phyloP scores from a whole-genome alignment of 306 rosid species.

The Cyclanthera cordifolia region DNA sequence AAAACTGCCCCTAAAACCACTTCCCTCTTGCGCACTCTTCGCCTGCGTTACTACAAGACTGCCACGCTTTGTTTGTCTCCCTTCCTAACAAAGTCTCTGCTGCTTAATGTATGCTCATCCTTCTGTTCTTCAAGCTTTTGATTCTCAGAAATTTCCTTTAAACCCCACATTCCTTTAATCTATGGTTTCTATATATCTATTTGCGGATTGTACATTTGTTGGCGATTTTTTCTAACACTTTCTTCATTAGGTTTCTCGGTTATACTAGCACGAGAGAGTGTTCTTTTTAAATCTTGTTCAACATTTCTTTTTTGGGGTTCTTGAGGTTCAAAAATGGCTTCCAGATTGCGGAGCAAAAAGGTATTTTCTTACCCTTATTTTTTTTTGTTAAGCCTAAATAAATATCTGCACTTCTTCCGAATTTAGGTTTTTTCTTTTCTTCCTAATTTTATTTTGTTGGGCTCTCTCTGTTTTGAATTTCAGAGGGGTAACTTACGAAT shows the following conservation, averaged over 20 bases:
- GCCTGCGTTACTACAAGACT: no score
- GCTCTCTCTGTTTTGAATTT: not conserved
- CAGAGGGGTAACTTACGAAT: conserved; percentile 24
- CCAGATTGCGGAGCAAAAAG: conserved; percentile 13
- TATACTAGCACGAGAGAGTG: not conserved
- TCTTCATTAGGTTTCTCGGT: not conserved
- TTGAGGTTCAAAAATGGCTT: conserved; percentile 16
- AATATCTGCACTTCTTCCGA: not conserved
- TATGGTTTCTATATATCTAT: not conserved
- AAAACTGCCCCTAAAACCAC: no score
- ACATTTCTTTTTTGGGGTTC: not conserved
- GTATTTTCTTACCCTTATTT: not conserved
- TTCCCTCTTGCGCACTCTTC: no score
- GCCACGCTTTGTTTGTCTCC: no score
- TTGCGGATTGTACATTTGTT: not conserved
- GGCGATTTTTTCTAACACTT: not conserved
- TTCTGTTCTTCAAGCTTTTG: not conserved
- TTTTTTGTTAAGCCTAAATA: not conserved
- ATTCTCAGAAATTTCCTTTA: not conserved
- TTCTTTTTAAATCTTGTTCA: not conserved
- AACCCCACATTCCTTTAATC: not conserved
- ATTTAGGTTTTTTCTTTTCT: no score
- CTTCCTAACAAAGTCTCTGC: no score
- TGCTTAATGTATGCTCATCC: no score
- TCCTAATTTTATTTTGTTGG: not conserved